Evolutionary conservation across 768 basidiomycete species (phyloP).

Genomic region (Auriscalpium vulgare): DNA sequence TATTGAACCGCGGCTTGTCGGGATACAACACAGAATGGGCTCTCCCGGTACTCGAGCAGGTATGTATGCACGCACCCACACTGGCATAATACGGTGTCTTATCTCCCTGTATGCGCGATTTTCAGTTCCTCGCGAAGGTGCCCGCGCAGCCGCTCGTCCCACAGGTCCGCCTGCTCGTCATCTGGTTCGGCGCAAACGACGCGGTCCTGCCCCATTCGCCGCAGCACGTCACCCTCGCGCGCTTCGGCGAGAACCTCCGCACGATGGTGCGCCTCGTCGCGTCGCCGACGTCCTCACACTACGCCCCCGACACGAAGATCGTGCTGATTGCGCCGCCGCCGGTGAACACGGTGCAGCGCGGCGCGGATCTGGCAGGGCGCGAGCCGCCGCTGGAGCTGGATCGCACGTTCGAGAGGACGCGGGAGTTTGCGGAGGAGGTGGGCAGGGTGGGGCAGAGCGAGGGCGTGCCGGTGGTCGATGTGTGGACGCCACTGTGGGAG

Average conservation of each 20-base stretch:
- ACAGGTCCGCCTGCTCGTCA: slow-evolving; percentile 61
- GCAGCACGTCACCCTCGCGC: slow-evolving; percentile 70
- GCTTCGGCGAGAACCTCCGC: slow-evolving; percentile 57
- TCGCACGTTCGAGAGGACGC: slow-evolving; percentile 55
- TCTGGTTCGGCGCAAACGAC: slow-evolving; percentile 93
- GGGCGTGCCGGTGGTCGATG: slow-evolving; percentile 58
- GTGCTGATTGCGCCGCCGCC: slow-evolving; percentile 85
- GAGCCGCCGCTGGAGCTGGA: slow-evolving; percentile 46
- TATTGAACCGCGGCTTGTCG: slow-evolving; percentile 76
- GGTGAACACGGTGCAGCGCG: slow-evolving; percentile 55
- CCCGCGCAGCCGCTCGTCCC: slow-evolving; percentile 40
- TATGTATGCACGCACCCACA: slow-evolving; percentile 19
- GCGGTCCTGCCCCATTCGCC: slow-evolving; percentile 52
- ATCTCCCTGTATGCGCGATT: no score
- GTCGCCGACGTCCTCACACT: slow-evolving; percentile 50
- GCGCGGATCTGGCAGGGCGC: slow-evolving; percentile 39
- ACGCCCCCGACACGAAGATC: slow-evolving; percentile 67
- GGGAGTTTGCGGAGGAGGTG: slow-evolving; percentile 64
- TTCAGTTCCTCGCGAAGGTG: slow-evolving; percentile 51
- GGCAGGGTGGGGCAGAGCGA: slow-evolving; percentile 48
- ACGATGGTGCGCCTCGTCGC: slow-evolving; percentile 56
- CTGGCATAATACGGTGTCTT: no score
- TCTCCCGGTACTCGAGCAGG: slow-evolving; percentile 72
- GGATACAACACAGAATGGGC: slow-evolving; percentile 90
- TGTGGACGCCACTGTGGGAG: slow-evolving; percentile 70